Conservation (phyloP, 148 eudicot genomes). For the Rhododendron griersonianum region DNA sequence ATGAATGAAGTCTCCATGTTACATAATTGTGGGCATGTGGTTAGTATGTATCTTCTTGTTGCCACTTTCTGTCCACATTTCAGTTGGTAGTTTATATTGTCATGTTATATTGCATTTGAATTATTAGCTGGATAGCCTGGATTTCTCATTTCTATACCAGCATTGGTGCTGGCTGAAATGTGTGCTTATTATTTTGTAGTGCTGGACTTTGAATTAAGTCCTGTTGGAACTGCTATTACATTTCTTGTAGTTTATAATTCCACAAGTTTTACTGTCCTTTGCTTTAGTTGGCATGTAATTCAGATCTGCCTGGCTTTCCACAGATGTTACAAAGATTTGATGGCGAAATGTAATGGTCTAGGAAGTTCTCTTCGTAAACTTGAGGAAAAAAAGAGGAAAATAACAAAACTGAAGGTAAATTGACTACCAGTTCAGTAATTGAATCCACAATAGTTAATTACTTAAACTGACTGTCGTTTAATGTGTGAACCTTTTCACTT, state of each 20-base stretch:
- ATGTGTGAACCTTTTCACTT: slow-evolving; percentile 20
- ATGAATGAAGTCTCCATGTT: background rate
- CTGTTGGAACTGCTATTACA: background rate
- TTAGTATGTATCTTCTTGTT: background rate
- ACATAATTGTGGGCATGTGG: background rate
- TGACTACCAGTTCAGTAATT: background rate
- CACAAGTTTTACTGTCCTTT: background rate
- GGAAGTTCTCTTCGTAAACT: slow-evolving; percentile 61
- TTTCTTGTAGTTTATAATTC: background rate
- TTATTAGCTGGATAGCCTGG: background rate
- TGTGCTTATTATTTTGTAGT: background rate
- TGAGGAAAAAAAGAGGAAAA: slow-evolving; percentile 70
- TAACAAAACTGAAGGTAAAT: slow-evolving; percentile 63
- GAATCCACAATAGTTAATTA: slow-evolving; percentile 8
- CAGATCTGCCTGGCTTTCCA: background rate
- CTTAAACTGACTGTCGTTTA: slow-evolving; percentile 1
- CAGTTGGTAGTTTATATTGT: background rate
- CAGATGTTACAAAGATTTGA: slow-evolving; percentile 84
- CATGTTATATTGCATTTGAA: background rate
- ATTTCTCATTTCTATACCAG: background rate
- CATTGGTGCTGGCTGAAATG: background rate
- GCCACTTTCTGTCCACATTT: background rate
- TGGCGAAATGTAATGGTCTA: slow-evolving; percentile 70
- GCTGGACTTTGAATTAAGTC: background rate
- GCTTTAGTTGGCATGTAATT: background rate